These are phyloP conservation scores for Citrus medica DNA, from an alignment of 345 rosid species.

Conservation along the genomic window DNA sequence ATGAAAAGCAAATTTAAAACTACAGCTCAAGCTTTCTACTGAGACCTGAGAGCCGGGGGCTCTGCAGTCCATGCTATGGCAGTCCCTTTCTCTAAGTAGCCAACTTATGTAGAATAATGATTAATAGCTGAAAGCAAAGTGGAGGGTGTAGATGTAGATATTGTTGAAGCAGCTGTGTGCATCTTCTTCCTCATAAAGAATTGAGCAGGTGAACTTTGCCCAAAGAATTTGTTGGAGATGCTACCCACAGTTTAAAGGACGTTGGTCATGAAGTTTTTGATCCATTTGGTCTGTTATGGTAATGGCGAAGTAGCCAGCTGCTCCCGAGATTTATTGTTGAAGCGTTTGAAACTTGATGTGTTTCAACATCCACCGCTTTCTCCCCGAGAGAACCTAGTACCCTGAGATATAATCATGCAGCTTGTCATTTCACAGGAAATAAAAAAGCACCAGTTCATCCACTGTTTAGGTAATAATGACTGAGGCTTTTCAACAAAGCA, in stretches of 20 bases:
- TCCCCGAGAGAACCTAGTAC: conserved; percentile 2
- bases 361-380: conserved; percentile 16
- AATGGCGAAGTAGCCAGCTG: conserved; percentile 13
- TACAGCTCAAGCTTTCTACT: conserved; percentile 12
- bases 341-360: conserved; percentile 16
- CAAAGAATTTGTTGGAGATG: conserved; percentile 1
- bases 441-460: conserved; percentile 13
- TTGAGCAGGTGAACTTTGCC: conserved; percentile 3
- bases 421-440: conserved; percentile 24
- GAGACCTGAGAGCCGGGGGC: background rate
- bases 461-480: conserved; percentile 21
- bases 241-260: background rate
- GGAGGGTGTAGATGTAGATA: conserved; percentile 12
- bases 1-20: background rate
- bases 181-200: conserved; percentile 14
- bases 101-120: conserved; percentile 9
- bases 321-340: conserved; percentile 20
- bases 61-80: conserved; percentile 1
- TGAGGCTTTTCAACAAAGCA: conserved; percentile 21
- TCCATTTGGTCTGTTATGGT: conserved; percentile 10
- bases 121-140: conserved; percentile 16
- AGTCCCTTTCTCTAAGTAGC: conserved; percentile 3
- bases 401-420: conserved; percentile 30
- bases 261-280: conserved; percentile 15
- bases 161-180: conserved; percentile 1